Base-by-base conservation (phyloP, 495 filamentous ascomycete species). In the Acidiella bohemica region DNA sequence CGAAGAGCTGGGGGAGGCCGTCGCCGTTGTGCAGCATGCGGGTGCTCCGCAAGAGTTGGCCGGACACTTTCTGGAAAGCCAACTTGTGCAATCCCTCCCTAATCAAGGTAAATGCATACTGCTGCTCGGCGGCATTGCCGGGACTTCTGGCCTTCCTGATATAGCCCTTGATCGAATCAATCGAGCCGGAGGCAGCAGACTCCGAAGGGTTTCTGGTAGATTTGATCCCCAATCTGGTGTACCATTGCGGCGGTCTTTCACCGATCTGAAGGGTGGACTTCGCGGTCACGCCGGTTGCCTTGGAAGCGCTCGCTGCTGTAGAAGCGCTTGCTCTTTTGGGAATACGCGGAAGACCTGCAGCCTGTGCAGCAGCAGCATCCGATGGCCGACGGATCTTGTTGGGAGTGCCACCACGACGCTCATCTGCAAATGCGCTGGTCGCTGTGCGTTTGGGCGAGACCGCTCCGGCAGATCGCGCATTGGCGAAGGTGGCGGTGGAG, bases 1-100 rank as follows among this genome's bases (percentile, higher is more conserved):
- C 47, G 33, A 67, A 62, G n/a, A 70, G 57, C 2, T 41, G 42
- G 0, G 47, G 49, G 0, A 71, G 41, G 0, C 62, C 63, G 19
- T 36, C 43, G n/a, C 46, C 28, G 16, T 60, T 46, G 19, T 64
- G 51, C 5, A 72, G 54, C 10, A 71, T 46, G 19, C 37, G 31
- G n/a, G 23, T 18, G n/a, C 14, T 28, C 8, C 46, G 36, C 1
- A 50, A 36, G n/a, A 45, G 23, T 18, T 35, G 34, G 4, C 23
- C 35, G n/a, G 20, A 26, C 1, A 50, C 47, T 5, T 22, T 13
- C 16, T 23, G 4, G 20, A 50, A 45, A 1, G 36, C 21, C 7
- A 50, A 13, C 9, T 10, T 44, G 32, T 50, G 47, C 3, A 49
- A 26, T 14, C 3, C 16, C 1, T 19, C 30, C 1, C 46, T 6